Conservation (phyloP, 2,329 filamentous ascomycete genomes). For the Trichoderma guizhouense region DNA sequence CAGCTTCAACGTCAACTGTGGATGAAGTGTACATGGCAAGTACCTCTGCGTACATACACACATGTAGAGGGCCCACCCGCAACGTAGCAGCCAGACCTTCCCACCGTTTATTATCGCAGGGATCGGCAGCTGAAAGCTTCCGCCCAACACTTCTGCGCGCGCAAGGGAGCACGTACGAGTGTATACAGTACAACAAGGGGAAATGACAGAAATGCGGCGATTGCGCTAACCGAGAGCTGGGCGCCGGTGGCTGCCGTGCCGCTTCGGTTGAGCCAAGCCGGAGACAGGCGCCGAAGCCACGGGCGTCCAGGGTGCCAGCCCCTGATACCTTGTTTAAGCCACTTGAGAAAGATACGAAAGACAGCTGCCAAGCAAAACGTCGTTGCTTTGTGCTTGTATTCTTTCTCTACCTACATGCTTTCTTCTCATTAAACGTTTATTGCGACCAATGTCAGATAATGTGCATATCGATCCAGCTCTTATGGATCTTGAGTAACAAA, state of each 20-base stretch:
- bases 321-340: not conserved
- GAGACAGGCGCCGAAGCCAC: not conserved
- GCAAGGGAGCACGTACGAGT: not conserved
- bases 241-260: slow-evolving; percentile 3
- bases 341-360: not conserved
- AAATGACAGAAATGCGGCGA: not conserved
- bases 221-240: not conserved
- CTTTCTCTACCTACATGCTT: not conserved
- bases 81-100: not conserved
- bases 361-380: too few species aligned
- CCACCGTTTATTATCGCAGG: not conserved
- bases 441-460: not conserved
- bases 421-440: not conserved
- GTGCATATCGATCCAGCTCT: not conserved
- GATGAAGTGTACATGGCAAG: not conserved
- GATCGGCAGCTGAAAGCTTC: slow-evolving; percentile 8
- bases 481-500: not conserved
- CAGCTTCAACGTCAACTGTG: slow-evolving; percentile 29
- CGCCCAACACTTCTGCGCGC: not conserved
- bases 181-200: not conserved
- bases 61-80: not conserved
- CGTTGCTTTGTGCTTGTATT: not conserved
- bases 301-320: not conserved
- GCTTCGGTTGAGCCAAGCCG: not conserved
- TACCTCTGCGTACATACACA: not conserved